Percentiles rank a stretch among this genome's conserved stretches.
These are phyloP conservation scores for Phanerochaete sordida DNA, from an alignment of 768 basidiomycete genomes.

Conservation along the genomic window DNA sequence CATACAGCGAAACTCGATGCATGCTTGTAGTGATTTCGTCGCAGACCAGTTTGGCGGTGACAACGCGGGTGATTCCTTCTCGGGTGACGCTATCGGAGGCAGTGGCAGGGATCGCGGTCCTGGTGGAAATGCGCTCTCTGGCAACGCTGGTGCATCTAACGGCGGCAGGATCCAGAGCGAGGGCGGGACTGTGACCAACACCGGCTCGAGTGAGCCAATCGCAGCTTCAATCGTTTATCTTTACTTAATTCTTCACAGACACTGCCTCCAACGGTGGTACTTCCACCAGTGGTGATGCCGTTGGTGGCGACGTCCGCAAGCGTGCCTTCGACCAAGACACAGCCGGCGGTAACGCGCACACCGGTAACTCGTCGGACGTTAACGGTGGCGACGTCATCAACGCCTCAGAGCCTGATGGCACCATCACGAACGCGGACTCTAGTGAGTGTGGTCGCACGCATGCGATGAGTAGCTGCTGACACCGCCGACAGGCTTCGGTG, in stretches of 20 bases:
- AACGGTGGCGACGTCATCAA: constrained; percentile 13
- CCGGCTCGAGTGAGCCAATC: constrained; percentile 9
- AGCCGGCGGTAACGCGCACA: constrained; percentile 13
- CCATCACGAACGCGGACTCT: constrained; percentile 11
- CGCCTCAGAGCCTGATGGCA: constrained; percentile 10
- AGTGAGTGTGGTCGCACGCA: neutral
- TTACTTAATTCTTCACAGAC: constrained; percentile 7
- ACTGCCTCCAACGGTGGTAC: constrained; percentile 11
- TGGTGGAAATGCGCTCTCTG: constrained; percentile 13
- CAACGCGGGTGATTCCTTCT: constrained; percentile 9
- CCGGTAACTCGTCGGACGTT: constrained; percentile 8
- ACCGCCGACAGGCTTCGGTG: constrained; percentile 2
- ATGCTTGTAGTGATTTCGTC: neutral
- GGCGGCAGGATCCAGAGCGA: constrained; percentile 10
- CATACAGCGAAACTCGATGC: neutral
- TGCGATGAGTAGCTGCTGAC: neutral
- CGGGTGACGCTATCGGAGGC: constrained; percentile 12
- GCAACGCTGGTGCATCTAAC: constrained; percentile 12
- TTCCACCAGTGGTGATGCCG: constrained; percentile 11
- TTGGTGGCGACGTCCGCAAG: constrained; percentile 9
- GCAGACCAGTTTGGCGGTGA: constrained; percentile 5
- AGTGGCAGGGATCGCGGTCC: constrained; percentile 7
- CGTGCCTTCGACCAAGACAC: constrained; percentile 8
- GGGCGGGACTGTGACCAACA: constrained; percentile 10
- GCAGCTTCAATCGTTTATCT: too few relatives aligned